Base-by-base conservation (phyloP, 768 basidiomycete species). In the Boletus subcaerulescens region DNA sequence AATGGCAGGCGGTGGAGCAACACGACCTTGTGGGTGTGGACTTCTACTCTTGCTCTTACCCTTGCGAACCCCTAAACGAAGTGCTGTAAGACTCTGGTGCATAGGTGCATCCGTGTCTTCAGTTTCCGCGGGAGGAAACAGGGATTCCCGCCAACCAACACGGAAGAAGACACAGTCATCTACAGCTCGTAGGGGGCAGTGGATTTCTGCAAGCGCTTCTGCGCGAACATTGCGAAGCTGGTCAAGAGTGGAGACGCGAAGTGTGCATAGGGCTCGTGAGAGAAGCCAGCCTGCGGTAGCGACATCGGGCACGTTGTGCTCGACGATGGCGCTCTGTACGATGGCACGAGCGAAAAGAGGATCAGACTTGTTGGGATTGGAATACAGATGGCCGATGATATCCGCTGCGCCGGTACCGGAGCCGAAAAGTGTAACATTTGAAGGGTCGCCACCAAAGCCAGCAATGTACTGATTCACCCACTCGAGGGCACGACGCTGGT, bases 291-390 rank as follows among this genome's bases (percentile, higher is more conserved):
- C 86, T 5, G 84, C 85, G 35, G 76, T 74, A 20, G 74, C 69
- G 20, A 86, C 74, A 60, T 82, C 80, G 0, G 87, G 86, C 7
- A 87, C 68, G 55, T 76, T 82, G 52, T 79, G 75, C 22, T 90
- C 85, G 52, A 87, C 69, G 33, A 86, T 73, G 6, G 85, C 79
- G 49, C 85, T 88, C 65, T 91, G 89, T n/a, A 88, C 71, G 60
- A 91, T 86, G 11, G 86, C 85, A 13, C 87, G 87, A 53, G 82
- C 75, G 71, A 91, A 90, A 29, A 89, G 66, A 17, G 86, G 88
- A 3, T 70, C 65, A 3, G 69, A 67, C 36, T 84, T 77, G 70
- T 91, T 91, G 20, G 74, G 73, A 24, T 72, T 73, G 13, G 89
- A 91, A 55, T 87, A 77, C 12, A 91, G 71, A 56, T 86, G 84